phyloP scores from a whole-genome alignment of 345 rosid species.

The Eucalyptus globulus region DNA sequence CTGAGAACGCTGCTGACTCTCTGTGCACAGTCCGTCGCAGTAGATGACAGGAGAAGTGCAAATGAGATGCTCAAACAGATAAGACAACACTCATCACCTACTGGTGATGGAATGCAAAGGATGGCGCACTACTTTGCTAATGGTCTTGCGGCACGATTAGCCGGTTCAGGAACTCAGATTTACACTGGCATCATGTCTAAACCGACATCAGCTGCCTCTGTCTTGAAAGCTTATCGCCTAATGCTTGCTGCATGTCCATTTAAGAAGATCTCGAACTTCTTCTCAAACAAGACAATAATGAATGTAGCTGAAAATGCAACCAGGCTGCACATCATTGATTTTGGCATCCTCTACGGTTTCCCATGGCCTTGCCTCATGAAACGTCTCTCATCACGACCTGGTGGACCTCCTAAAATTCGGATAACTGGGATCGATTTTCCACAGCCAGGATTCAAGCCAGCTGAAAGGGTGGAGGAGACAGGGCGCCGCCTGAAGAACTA shows the following conservation, averaged over 20 bases:
- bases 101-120: slow-evolving; percentile 38
- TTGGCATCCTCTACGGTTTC: slow-evolving; percentile 48
- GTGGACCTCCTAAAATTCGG: slow-evolving; percentile 40
- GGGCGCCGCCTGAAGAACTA: slow-evolving; percentile 32
- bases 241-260: slow-evolving; percentile 43
- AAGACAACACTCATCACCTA: slow-evolving; percentile 25
- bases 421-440: slow-evolving; percentile 56
- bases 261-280: slow-evolving; percentile 28
- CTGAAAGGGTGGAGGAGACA: slow-evolving; percentile 49
- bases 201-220: slow-evolving; percentile 35
- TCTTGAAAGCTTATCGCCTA: slow-evolving; percentile 39
- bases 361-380: slow-evolving; percentile 56
- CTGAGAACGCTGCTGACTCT: slow-evolving; percentile 35
- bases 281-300: slow-evolving; percentile 34
- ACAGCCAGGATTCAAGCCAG: slow-evolving; percentile 57
- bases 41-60: slow-evolving; percentile 23
- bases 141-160: slow-evolving; percentile 39
- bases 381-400: slow-evolving; percentile 26
- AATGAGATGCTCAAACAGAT: slow-evolving; percentile 30
- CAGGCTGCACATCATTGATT: slow-evolving; percentile 45
- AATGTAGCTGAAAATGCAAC: slow-evolving; percentile 27
- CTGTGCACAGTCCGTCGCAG: slow-evolving; percentile 48
- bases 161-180: slow-evolving; percentile 32
- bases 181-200: slow-evolving; percentile 11
- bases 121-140: slow-evolving; percentile 30